A percentile compares a stretch with the other conserved stretches of the same genome.
These are phyloP conservation scores for Aspergillus sp. DNA, from an alignment of 2,329 filamentous ascomycete genomes.

Conservation along the genomic window DNA sequence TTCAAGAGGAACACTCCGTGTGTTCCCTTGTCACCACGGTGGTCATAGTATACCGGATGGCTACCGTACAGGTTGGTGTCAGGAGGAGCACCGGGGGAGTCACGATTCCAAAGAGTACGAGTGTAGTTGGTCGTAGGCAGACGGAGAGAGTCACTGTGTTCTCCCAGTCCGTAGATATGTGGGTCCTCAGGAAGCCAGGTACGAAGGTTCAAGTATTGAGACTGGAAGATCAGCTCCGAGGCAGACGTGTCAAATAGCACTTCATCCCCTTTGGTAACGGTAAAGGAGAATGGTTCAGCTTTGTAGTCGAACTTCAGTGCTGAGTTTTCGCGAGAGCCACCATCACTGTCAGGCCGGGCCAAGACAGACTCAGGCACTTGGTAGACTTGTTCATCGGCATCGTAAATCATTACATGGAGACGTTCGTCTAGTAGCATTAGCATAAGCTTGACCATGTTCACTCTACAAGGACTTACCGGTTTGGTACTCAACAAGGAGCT, in stretches of 20 bases:
- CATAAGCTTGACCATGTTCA: neutral
- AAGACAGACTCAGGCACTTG: conserved; percentile 66
- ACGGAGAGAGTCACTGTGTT: conserved; percentile 65
- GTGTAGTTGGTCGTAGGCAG: conserved; percentile 63
- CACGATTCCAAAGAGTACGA: conserved; percentile 63
- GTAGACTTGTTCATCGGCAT: conserved; percentile 62
- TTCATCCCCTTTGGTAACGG: conserved; percentile 39
- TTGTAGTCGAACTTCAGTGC: conserved; percentile 45
- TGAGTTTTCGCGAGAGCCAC: conserved; percentile 41
- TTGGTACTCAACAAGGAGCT: conserved; percentile 56
- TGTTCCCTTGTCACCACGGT: conserved; percentile 50
- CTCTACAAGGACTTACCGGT: conserved; percentile 38
- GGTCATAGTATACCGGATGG: conserved; percentile 70
- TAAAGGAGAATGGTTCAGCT: conserved; percentile 61
- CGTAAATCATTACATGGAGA: conserved; percentile 69
- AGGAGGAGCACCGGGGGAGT: conserved; percentile 56
- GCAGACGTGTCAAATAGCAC: conserved; percentile 63
- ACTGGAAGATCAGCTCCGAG: conserved; percentile 64
- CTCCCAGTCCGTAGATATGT: conserved; percentile 71
- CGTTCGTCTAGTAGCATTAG: conserved; percentile 46
- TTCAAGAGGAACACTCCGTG: conserved; percentile 65
- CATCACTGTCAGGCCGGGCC: conserved; percentile 47
- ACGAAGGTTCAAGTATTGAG: conserved; percentile 67
- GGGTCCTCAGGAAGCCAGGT: conserved; percentile 63
- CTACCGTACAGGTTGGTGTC: conserved; percentile 64